Evolutionary conservation across 768 basidiomycete species (phyloP), one percentile per base, ranked within the genome.

Genomic region (Tulasnella sp.): DNA sequence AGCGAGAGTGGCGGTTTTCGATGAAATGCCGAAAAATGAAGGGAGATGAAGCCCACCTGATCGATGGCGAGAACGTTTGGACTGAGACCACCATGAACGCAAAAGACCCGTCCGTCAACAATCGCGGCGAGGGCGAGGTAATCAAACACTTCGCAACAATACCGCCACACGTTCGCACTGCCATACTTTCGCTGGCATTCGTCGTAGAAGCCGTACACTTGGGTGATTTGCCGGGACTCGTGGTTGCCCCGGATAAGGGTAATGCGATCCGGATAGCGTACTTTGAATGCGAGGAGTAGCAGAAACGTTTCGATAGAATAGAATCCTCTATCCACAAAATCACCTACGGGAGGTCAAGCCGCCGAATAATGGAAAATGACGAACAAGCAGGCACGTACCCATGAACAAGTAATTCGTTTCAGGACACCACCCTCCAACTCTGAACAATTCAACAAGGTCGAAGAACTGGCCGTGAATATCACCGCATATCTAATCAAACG

Each of bases 111-210:
- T 6, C 92, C 94, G 67, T 98, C 94, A n/a, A 98, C 91, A 63
- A 98, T 82, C 15, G 94, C 94, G 11, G 86, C 91, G 37, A 98
- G 73, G 27, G 89, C 87, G 45, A 98, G 80, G 69, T 96, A 97
- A 68, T 98, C 94, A 64, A 99, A 99, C 7, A 98, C 92, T 66
- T 98, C 93, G 68, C 92, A 97, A 69, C 93, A 97, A 81, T 91
- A 96, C 62, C 94, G 72, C 93, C 94, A 97, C 55, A 98, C 94
- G 69, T 91, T 91, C 59, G 81, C 82, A 64, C 79, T 82, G 3
- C 93, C 93, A 65, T 96, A 98, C 69, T 98, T 98, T 34, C 93
- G 74, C 69, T 91, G 87, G 68, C 94, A 98, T 67, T 98, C 94
- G 70, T 98, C 94, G 69, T 88, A 90, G 66, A 90, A 90, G 17